Base-by-base conservation (phyloP, 257 asterid species). In the Salvia rosmarinus region DNA sequence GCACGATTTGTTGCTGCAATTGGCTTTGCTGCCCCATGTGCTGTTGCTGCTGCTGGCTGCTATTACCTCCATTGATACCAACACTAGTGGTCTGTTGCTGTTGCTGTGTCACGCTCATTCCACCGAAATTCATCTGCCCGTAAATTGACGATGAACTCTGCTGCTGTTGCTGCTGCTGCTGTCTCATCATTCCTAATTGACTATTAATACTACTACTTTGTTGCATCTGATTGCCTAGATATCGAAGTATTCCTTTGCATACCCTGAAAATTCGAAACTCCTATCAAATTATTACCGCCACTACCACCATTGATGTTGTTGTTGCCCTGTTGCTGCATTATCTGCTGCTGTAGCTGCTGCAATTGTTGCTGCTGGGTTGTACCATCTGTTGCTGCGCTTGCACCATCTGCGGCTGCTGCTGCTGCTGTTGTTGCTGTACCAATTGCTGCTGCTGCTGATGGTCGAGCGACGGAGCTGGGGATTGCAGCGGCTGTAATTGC, bases 51-150 rank as follows among this genome's bases (percentile, higher is more conserved):
- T 63, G 78, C 67, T 82, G 85, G 77, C 68, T 78, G 56, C 56
- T 81, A 63, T 25, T 75, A 40, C 70, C 11, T 59, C 43, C 72
- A 59, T 20, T 67, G 35, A 57, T 43, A 68, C 61, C 42, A 57
- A 44, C 52, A 66, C 35, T 79, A 57, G 28, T 54, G 21, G 30
- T 76, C 68, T 79, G 84, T 19, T 75, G 81, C 13, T 61, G 79
- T 61, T 81, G 84, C 69, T 79, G 87, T 17, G 79, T 68, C 30
- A 72, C 74, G 21, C 75, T 85, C 82, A 75, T 69, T 49, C 86
- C 89, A 6, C 89, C 87, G 12, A 91, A 89, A 85, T 78, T 87
- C 95, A 91, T 82, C 85, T 86, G 93, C 72, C 95, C 89, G 40
- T 87, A 91, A 72, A 86, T 80, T 59, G 89, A 28, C 21, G 63